These are phyloP conservation scores for Polyrhizophydium stewartii DNA, from an alignment of 371 early-diverging fungal species.

Conservation along the genomic window DNA sequence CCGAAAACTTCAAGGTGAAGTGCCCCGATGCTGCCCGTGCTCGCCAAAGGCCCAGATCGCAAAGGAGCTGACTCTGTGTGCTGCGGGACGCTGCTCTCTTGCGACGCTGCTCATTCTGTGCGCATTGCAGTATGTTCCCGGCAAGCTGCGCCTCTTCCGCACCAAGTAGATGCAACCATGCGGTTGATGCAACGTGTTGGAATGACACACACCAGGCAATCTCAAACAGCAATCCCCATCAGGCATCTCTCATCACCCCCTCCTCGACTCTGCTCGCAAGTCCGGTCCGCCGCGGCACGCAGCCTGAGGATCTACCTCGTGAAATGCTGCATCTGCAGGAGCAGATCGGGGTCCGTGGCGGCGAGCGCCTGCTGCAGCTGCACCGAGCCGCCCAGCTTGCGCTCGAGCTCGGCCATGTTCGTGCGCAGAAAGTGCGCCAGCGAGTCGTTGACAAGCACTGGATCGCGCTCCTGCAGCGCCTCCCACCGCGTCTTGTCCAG, in stretches of 20 bases:
- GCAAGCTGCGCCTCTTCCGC: constrained; percentile 70
- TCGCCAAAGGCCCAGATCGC: no score
- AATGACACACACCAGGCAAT: no score
- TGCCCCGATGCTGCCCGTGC: no score
- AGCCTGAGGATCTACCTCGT: not conserved
- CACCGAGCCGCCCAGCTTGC: not conserved
- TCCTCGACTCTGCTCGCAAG: no score
- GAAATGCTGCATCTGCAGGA: constrained; percentile 1
- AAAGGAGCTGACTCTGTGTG: no score
- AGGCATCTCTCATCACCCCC: no score
- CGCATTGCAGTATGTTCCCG: constrained; percentile 52
- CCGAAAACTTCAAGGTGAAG: constrained; percentile 77
- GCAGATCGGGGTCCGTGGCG: not conserved
- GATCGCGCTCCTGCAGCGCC: constrained; percentile 32
- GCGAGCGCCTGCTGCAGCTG: not conserved
- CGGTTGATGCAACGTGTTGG: no score
- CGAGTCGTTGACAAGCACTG: constrained; percentile 8
- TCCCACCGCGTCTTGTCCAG: constrained; percentile 45
- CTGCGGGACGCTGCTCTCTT: not conserved
- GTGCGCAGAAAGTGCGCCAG: not conserved
- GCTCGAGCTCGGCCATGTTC: constrained; percentile 1
- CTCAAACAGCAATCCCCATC: no score
- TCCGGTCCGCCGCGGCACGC: no score
- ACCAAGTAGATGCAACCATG: constrained; percentile 83
- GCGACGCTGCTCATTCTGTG: no score